Base-by-base conservation (phyloP, 768 basidiomycete species). In the Lentinula sp. region DNA sequence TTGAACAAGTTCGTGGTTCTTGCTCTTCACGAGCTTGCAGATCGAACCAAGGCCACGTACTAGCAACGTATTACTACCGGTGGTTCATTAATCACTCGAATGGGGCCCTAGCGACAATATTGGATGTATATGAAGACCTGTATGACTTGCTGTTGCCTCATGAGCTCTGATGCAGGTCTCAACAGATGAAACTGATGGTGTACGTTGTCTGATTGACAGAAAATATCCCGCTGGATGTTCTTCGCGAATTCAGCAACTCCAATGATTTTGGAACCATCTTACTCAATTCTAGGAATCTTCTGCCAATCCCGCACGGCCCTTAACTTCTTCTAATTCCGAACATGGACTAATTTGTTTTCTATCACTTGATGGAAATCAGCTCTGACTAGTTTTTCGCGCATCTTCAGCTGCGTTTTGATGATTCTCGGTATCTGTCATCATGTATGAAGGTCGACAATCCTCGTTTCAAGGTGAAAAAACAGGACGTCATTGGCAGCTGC, bases 161-260 rank as follows among this genome's bases (percentile, higher is more conserved):
- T 28, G 28, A 28, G 28, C 28, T 28, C 28, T 28, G 3, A 28
- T 28, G 28, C 39, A 41, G 39, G 10, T 7, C 8, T 48, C 18
- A 23, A 48, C 46, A 4, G 20, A 48, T 48, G 46, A 15, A 43
- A 23, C 2, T 46, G 33, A 16, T 41, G 36, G 43, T 43, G 28
- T 43, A 32, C 20, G 12, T 15, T 51, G 28, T 56, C 33, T 56
- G 55, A 56, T 56, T 56, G 55, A 56, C 55, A 56, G 55, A 56
- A 56, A 56, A 56, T 56, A 56, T 56, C 55, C 18, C 5, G 55
- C 20, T 41, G 39, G 23, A 56, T 43, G 55, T 43, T 45, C 55
- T 45, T 56, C 55, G 32, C 35, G 53, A 37, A 54, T 42, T 56
- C 55, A 42, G 23, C 39, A 43, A 16, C 41, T 43, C 33, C 55